Evolutionary conservation across 2,329 filamentous ascomycete species (phyloP).

Genomic region (Xylaria hypoxylon): DNA sequence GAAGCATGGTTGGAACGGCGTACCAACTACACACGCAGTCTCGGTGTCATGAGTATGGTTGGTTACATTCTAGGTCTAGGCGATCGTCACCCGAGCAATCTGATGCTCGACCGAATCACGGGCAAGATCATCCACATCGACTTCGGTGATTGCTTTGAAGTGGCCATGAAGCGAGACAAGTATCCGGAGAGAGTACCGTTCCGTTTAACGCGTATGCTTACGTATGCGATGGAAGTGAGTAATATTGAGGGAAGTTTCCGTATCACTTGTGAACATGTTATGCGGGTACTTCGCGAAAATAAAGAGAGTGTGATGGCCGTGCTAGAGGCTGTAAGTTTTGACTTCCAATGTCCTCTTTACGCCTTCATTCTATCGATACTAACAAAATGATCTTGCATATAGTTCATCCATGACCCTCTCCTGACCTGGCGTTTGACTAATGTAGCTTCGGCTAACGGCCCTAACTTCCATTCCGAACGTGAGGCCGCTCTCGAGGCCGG

Average conservation of each 20-base stretch:
- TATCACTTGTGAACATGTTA: constrained; percentile 97
- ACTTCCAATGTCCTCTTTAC: background rate
- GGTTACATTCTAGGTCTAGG: constrained; percentile 97
- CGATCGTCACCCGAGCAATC: constrained; percentile 95
- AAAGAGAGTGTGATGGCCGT: constrained; percentile 99
- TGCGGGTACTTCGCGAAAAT: constrained; percentile 95
- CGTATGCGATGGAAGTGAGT: constrained; percentile 99
- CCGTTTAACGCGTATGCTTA: constrained; percentile 97
- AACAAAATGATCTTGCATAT: constrained; percentile 34
- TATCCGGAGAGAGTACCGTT: constrained; percentile 98
- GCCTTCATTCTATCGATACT: constrained; percentile 28
- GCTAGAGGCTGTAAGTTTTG: constrained; percentile 85
- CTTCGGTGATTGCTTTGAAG: constrained; percentile 99
- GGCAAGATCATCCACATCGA: constrained; percentile 99
- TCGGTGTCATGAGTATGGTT: constrained; percentile 99
- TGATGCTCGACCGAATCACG: constrained; percentile 96
- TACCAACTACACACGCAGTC: constrained; percentile 97
- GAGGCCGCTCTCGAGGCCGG: constrained; percentile 65
- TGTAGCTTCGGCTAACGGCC: constrained; percentile 71
- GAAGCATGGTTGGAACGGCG: constrained; percentile 97
- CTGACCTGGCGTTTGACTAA: constrained; percentile 92
- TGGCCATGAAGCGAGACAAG: constrained; percentile 99
- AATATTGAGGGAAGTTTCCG: constrained; percentile 99
- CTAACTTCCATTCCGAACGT: constrained; percentile 73
- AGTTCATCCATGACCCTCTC: constrained; percentile 99